Percentiles rank a stretch among this genome's conserved stretches.
These are phyloP conservation scores for Rosa persica DNA, from an alignment of 306 rosid species.

Conservation along the genomic window DNA sequence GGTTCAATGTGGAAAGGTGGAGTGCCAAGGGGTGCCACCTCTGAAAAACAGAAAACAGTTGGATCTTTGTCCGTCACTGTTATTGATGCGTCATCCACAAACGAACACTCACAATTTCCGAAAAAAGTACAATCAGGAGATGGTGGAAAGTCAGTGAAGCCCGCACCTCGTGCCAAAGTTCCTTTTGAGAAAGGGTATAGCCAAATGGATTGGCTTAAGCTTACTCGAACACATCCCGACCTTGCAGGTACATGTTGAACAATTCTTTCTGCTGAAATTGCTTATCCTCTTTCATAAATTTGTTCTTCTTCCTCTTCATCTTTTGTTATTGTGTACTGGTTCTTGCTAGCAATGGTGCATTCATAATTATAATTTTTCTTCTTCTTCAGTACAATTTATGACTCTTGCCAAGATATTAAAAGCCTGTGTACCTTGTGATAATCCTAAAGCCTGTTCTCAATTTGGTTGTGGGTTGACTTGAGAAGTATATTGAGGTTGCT, in stretches of 20 bases:
- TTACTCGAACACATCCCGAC: slow-evolving; percentile 83
- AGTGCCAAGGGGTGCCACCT: slow-evolving; percentile 27
- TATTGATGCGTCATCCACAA: slow-evolving; percentile 41
- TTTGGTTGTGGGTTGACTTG: background rate
- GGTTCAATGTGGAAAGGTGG: slow-evolving; percentile 43
- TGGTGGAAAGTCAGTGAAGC: slow-evolving; percentile 42
- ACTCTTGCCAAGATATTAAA: background rate
- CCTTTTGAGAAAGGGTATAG: slow-evolving; percentile 97
- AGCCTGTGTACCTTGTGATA: slow-evolving; percentile 8
- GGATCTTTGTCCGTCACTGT: slow-evolving; percentile 84
- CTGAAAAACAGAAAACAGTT: slow-evolving; percentile 52
- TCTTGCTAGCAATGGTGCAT: background rate
- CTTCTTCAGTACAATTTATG: background rate
- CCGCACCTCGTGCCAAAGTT: slow-evolving; percentile 69
- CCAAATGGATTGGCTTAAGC: slow-evolving; percentile 98
- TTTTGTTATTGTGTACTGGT: background rate
- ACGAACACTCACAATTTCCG: slow-evolving; percentile 28
- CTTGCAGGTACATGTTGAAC: slow-evolving; percentile 67
- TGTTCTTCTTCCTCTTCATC: background rate
- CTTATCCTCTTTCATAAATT: background rate
- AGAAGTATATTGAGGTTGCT: background rate
- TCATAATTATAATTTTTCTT: background rate
- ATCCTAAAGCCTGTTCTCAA: background rate
- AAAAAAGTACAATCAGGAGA: slow-evolving; percentile 29
- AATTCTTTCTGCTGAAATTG: slow-evolving; percentile 1